Evolutionary conservation across 2,329 filamentous ascomycete genomes (phyloP).

Genomic region (Paecilomyces sp.): DNA sequence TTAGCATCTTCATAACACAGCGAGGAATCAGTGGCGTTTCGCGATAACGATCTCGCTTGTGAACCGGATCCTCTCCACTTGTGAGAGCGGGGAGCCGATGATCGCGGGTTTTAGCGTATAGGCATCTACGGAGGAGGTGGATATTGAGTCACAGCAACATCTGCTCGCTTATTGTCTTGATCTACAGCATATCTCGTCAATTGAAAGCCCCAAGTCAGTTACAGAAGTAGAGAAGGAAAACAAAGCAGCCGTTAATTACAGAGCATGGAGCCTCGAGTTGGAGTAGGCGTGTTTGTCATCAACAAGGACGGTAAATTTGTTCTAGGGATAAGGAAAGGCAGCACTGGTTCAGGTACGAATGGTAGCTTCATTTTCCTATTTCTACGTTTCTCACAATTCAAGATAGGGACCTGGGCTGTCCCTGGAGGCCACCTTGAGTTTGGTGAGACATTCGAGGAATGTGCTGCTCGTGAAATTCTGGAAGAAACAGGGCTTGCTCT

Average conservation of each 20-base stretch:
- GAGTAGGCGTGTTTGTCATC: conserved; percentile 44
- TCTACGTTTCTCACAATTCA: conserved; percentile 7
- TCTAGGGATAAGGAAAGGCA: conserved; percentile 41
- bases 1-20: not conserved
- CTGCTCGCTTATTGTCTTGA: not conserved
- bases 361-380: conserved; percentile 2
- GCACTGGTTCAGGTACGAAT: conserved; percentile 38
- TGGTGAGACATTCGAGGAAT: conserved; percentile 55
- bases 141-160: not conserved
- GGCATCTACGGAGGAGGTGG: not conserved
- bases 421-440: conserved; percentile 72
- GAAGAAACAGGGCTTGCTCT: conserved; percentile 65
- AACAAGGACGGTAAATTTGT: conserved; percentile 37
- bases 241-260: not conserved
- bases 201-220: not conserved
- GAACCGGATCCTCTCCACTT: not conserved
- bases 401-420: conserved; percentile 55
- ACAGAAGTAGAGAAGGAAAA: not conserved
- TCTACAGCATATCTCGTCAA: not conserved
- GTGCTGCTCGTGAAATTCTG: conserved; percentile 58
- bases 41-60: not conserved
- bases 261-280: conserved; percentile 26
- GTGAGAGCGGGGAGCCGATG: not conserved
- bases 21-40: not conserved
- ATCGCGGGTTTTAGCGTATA: not conserved